Evolutionary conservation across 306 rosid genomes (phyloP), one percentile per base, ranked within the genome.

Genomic region (Pachyrhizus erosus): DNA sequence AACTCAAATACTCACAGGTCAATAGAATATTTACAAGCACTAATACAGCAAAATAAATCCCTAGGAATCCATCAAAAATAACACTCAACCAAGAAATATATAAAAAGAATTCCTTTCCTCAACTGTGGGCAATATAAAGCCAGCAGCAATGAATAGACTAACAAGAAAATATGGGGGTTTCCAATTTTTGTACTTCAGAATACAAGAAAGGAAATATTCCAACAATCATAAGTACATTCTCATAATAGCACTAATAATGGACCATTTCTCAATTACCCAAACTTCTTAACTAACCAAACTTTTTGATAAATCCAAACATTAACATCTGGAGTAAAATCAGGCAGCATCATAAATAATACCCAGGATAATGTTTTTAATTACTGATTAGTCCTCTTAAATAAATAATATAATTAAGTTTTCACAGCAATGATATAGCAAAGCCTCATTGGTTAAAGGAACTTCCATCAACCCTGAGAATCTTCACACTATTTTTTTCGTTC

Each of bases 211-310:
- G 14, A 6, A 20, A 64, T 15, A 68, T 24, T 57, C 51, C 71
- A 40, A 71, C 72, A 62, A 31, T 33, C 73, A 65, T 54, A 33
- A 7, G 14, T 51, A 66, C 23, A 70, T 43, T 37, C 57, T 67
- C 17, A 2, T 66, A 14, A 54, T 39, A 68, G 45, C 14, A 69
- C 29, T 34, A 23, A 17, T 39, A 39, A 33, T 43, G 70, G 72
- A 43, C 26, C 24, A 52, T 37, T 67, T 69, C 68, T 79, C 20
- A 79, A 34, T 20, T 37, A 54, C 39, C 76, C 83, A 52, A 49
- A 78, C 75, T 20, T 49, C 43, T 60, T 61, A 60, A 24, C 29
- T 40, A 48, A 9, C 33, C 17, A n/a, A 33, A 77, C 13, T 42
- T 77, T 77, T 14, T 0, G 48, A 20, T 77, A 62, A 26, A 60